Conservation (phyloP, 129 eudicot species). For the Lactuca sativa region DNA sequence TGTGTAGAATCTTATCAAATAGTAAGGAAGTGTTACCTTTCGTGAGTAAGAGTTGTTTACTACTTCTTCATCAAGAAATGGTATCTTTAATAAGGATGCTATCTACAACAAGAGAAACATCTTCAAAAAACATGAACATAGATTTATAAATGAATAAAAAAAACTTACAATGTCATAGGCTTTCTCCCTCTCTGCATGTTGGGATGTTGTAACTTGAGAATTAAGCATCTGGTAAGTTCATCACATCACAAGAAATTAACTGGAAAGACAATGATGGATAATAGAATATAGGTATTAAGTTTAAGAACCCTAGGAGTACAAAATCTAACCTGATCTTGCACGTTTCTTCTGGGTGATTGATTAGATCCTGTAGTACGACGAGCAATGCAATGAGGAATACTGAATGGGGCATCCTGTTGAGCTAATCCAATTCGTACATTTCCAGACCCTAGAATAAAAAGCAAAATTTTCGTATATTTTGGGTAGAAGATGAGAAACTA, state of each 20-base stretch:
- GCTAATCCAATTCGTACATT: slow-evolving; percentile 77
- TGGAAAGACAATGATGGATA: background rate
- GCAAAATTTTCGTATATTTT: background rate
- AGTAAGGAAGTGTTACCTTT: slow-evolving; percentile 51
- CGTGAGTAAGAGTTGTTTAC: slow-evolving; percentile 54
- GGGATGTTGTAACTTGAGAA: slow-evolving; percentile 94
- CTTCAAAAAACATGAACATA: slow-evolving; percentile 1
- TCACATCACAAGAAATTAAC: slow-evolving; percentile 1
- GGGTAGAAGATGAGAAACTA: background rate
- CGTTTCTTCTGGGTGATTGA: slow-evolving; percentile 59
- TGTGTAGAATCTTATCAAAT: background rate
- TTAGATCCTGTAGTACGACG: slow-evolving; percentile 73
- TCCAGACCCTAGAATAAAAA: slow-evolving; percentile 64
- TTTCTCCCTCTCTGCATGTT: slow-evolving; percentile 92
- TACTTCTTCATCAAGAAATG: slow-evolving; percentile 81
- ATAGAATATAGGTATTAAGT: background rate
- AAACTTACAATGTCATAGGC: slow-evolving; percentile 84
- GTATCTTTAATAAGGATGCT: slow-evolving; percentile 89
- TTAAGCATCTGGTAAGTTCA: slow-evolving; percentile 64
- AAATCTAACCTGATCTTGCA: slow-evolving; percentile 71
- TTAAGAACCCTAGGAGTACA: background rate
- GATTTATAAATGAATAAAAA: background rate
- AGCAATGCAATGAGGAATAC: slow-evolving; percentile 87
- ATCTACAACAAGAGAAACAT: slow-evolving; percentile 41
- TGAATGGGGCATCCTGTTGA: slow-evolving; percentile 71